Evolutionary conservation across 1,284 basidiomycete species (phyloP).

Genomic region (Puccinia hordei): DNA sequence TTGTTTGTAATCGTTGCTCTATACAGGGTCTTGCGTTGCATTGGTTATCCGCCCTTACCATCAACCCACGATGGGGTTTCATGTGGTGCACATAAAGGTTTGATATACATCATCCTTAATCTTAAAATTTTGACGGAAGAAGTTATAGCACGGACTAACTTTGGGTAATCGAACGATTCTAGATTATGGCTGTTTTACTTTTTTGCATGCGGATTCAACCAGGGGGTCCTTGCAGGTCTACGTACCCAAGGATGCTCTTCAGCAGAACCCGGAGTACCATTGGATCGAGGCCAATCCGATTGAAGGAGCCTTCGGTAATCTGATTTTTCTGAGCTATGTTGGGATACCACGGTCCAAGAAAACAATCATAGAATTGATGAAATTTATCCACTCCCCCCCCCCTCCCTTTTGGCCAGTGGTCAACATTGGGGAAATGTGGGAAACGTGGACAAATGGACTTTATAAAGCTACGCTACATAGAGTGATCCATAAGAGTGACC

Average conservation of each 20-base stretch:
- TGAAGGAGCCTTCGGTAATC: conserved; percentile 73
- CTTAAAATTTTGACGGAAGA: conserved; percentile 33
- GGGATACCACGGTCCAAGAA: not conserved
- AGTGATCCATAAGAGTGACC: conserved; percentile 71
- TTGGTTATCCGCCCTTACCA: conserved; percentile 81
- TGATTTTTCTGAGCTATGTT: conserved; percentile 60
- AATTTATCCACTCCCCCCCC: not conserved
- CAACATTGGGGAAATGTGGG: conserved; percentile 59
- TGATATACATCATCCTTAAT: conserved; percentile 7
- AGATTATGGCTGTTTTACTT: conserved; percentile 75
- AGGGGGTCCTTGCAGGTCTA: conserved; percentile 78
- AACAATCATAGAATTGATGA: not conserved
- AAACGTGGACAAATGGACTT: conserved; percentile 78
- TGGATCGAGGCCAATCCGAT: conserved; percentile 65
- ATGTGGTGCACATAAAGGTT: conserved; percentile 78
- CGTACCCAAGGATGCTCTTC: conserved; percentile 61
- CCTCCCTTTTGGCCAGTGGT: conserved; percentile 14
- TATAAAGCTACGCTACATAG: conserved; percentile 76
- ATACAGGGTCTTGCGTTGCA: conserved; percentile 27
- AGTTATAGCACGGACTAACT: not conserved
- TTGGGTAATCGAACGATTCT: conserved; percentile 42
- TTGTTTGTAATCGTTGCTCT: not conserved
- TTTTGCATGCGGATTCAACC: conserved; percentile 77
- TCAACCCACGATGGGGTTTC: conserved; percentile 74
- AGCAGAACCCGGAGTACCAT: conserved; percentile 54